A percentile compares a stretch with the other conserved stretches of the same genome.
Conservation (phyloP, 352 stramenopile species). For the Globisporangium solare region DNA sequence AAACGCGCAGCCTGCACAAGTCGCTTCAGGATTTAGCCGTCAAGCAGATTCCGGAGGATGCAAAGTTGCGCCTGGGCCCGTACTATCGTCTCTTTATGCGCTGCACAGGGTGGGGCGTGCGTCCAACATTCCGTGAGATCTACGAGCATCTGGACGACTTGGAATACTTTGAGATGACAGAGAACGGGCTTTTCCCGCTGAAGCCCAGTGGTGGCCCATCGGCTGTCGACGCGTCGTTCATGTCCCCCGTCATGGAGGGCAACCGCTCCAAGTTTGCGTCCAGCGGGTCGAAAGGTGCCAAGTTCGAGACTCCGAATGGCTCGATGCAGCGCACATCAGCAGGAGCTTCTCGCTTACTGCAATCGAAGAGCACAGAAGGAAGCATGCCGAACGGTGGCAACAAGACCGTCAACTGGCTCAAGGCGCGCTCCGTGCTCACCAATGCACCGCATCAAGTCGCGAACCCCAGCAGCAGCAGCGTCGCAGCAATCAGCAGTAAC, state of each 20-base stretch:
- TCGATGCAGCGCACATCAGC: conserved; percentile 20
- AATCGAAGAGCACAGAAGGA: conserved; percentile 45
- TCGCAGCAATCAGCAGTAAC: neutral
- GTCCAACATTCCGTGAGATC: conserved; percentile 75
- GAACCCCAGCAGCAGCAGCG: conserved; percentile 8
- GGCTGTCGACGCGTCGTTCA: conserved; percentile 29
- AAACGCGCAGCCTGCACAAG: conserved; percentile 75
- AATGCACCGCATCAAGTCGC: conserved; percentile 10
- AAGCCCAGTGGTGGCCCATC: conserved; percentile 36
- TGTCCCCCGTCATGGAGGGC: conserved; percentile 48
- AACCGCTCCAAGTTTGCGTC: conserved; percentile 25
- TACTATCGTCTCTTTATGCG: conserved; percentile 72
- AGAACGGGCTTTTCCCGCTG: conserved; percentile 74
- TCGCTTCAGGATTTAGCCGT: conserved; percentile 72
- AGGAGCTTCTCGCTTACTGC: conserved; percentile 32
- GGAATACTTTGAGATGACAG: conserved; percentile 70
- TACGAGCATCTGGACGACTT: conserved; percentile 74
- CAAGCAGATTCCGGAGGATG: conserved; percentile 46
- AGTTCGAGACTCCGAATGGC: conserved; percentile 48
- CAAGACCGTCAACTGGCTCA: conserved; percentile 80
- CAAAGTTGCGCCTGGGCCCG: conserved; percentile 50
- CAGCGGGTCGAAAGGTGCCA: conserved; percentile 46
- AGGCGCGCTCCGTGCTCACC: conserved; percentile 56
- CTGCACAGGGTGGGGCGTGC: conserved; percentile 73
- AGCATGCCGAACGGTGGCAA: conserved; percentile 9